phyloP scores from a whole-genome alignment of 1,139 yeast species.

The Suhomyces atakaporum region DNA sequence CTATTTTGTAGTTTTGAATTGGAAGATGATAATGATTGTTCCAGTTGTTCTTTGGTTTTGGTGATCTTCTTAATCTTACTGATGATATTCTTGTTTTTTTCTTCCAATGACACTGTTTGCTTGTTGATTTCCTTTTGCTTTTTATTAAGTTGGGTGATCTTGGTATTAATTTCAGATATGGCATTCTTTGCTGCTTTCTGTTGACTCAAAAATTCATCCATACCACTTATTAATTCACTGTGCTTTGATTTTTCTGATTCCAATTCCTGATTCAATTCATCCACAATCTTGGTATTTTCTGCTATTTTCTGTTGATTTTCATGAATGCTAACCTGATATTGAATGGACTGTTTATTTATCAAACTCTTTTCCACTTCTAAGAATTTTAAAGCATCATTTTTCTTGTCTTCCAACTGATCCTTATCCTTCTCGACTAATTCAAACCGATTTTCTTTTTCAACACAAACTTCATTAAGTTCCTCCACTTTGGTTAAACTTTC shows the following conservation, averaged over 20 bases:
- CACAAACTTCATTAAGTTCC: slow-evolving; percentile 71
- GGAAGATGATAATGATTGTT: slow-evolving; percentile 41
- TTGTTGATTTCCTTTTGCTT: slow-evolving; percentile 40
- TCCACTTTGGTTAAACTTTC: slow-evolving; percentile 62
- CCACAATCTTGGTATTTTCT: slow-evolving; percentile 34
- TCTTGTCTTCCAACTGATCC: slow-evolving; percentile 64
- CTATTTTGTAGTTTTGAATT: slow-evolving; percentile 49
- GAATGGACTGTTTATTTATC: slow-evolving; percentile 53
- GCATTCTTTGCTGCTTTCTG: slow-evolving; percentile 32
- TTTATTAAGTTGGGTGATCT: slow-evolving; percentile 38
- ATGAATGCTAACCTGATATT: slow-evolving; percentile 55
- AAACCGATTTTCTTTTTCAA: slow-evolving; percentile 79
- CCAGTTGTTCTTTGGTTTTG: slow-evolving; percentile 47
- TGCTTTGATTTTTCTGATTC: slow-evolving; percentile 52
- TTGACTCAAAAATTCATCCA: slow-evolving; percentile 41
- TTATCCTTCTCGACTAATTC: slow-evolving; percentile 80
- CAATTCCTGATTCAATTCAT: slow-evolving; percentile 44
- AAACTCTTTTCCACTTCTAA: slow-evolving; percentile 66
- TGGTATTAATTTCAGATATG: slow-evolving; percentile 29
- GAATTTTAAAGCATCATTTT: slow-evolving; percentile 68
- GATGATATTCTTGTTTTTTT: slow-evolving; percentile 65
- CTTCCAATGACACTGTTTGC: slow-evolving; percentile 70
- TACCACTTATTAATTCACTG: slow-evolving; percentile 41
- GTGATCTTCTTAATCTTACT: slow-evolving; percentile 62
- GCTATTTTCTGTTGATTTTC: slow-evolving; percentile 43